Evolutionary conservation across 2,329 filamentous ascomycete species (phyloP).

Genomic region (Coniochaeta ligniaria): DNA sequence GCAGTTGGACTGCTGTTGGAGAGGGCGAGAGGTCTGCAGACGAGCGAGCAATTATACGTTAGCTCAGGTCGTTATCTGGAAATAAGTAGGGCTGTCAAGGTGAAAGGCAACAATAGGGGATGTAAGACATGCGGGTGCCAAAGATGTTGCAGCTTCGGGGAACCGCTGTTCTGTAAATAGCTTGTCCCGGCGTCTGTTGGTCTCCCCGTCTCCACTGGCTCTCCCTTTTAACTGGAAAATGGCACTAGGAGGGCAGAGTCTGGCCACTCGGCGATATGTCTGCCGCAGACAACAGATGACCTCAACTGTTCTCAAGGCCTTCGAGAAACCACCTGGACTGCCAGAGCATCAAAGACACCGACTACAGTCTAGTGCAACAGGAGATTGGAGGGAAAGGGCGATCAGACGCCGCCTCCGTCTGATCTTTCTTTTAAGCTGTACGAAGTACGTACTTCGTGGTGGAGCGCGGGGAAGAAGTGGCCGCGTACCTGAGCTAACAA

Average conservation of each 20-base stretch:
- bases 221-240: too few relatives aligned
- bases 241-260: too few relatives aligned
- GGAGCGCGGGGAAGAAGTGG: neutral
- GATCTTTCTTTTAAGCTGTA: slow-evolving; percentile 1
- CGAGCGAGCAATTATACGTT: neutral
- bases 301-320: neutral
- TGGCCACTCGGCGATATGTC: neutral
- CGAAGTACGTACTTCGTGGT: too few relatives aligned
- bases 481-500: neutral
- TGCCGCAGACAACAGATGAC: neutral
- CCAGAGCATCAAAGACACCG: neutral
- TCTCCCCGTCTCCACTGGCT: too few relatives aligned
- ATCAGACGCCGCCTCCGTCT: slow-evolving; percentile 19
- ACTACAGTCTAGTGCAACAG: neutral
- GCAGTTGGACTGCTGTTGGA: too few relatives aligned
- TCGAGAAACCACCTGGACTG: too few relatives aligned
- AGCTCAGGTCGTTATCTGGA: neutral
- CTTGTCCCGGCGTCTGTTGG: neutral
- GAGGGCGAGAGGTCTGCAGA: neutral
- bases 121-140: neutral
- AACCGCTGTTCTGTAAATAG: too few relatives aligned
- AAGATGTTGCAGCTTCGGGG: neutral
- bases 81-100: neutral
- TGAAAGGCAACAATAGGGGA: neutral
- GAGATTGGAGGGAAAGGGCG: slow-evolving; percentile 5